Evolutionary conservation across 768 basidiomycete species (phyloP).

Genomic region (Dacryopinax primogenitus): DNA sequence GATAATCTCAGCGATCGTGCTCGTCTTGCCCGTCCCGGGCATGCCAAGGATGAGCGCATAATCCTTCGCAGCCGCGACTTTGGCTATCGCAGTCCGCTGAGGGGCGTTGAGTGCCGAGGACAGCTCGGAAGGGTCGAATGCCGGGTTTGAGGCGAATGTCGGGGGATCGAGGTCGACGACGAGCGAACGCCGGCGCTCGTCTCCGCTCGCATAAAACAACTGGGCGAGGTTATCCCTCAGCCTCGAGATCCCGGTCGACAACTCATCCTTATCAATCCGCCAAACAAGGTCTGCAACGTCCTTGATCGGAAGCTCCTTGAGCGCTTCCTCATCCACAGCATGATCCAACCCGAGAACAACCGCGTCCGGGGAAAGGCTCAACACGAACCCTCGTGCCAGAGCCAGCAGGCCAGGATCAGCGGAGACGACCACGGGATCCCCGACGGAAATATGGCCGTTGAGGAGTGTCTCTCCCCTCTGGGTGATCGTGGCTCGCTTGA

Average conservation of each 20-base stretch:
- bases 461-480: slow-evolving; percentile 35
- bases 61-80: slow-evolving; percentile 66
- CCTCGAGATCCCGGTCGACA: slow-evolving; percentile 71
- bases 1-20: slow-evolving; percentile 82
- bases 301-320: slow-evolving; percentile 29
- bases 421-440: slow-evolving; percentile 78
- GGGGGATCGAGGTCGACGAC: slow-evolving; percentile 73
- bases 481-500: slow-evolving; percentile 16
- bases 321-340: slow-evolving; percentile 40
- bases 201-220: slow-evolving; percentile 70
- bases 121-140: not conserved
- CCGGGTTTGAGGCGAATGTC: slow-evolving; percentile 8
- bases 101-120: slow-evolving; percentile 48
- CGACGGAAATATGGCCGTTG: slow-evolving; percentile 61
- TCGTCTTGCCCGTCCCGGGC: slow-evolving; percentile 98
- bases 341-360: slow-evolving; percentile 78
- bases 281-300: slow-evolving; percentile 36
- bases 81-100: slow-evolving; percentile 58
- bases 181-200: slow-evolving; percentile 50
- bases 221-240: slow-evolving; percentile 84
- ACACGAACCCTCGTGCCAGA: slow-evolving; percentile 68
- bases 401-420: slow-evolving; percentile 73
- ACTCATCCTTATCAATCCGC: slow-evolving; percentile 88
- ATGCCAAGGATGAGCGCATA: slow-evolving; percentile 91
- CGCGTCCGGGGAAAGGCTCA: slow-evolving; percentile 48